A percentile compares a stretch with the other conserved stretches of the same genome.
Conservation (phyloP, 257 asterid genomes). For the Penstemon barbatus region DNA sequence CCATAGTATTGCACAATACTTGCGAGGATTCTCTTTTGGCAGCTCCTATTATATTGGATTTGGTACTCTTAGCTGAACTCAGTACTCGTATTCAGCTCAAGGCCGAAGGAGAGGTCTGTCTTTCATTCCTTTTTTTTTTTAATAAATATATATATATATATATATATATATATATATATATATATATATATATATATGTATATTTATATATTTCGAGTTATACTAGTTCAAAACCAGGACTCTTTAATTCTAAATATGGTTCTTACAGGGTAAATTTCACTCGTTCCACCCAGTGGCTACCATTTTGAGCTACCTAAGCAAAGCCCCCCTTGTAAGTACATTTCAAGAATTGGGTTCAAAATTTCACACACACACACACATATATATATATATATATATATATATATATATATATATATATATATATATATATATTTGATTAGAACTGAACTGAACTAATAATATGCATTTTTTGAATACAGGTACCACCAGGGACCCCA, state of each 20-base stretch:
- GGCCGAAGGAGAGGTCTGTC: slow-evolving; percentile 68
- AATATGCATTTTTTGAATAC: slow-evolving; percentile 18
- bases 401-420: background rate
- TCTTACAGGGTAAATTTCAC: slow-evolving; percentile 82
- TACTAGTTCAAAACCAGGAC: too few relatives aligned
- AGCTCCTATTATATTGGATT: slow-evolving; percentile 91
- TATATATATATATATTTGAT: background rate
- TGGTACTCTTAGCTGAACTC: slow-evolving; percentile 96
- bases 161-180: too few relatives aligned
- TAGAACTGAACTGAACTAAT: too few relatives aligned
- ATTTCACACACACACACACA: background rate
- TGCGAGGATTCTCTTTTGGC: slow-evolving; percentile 98
- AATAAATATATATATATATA: too few relatives aligned
- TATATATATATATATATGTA: too few relatives aligned
- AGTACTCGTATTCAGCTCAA: slow-evolving; percentile 91
- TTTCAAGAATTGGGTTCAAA: background rate
- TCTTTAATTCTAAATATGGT: too few relatives aligned
- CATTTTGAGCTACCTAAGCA: slow-evolving; percentile 91
- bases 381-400: too few relatives aligned
- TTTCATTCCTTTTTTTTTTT: too few relatives aligned
- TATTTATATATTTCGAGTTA: too few relatives aligned
- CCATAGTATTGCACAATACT: slow-evolving; percentile 89
- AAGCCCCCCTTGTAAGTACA: slow-evolving; percentile 93
- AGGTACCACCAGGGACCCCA: slow-evolving; percentile 99
- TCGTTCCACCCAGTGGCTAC: slow-evolving; percentile 96